A percentile compares a stretch with the other conserved stretches of the same genome.
phyloP scores from a whole-genome alignment of 2,329 filamentous ascomycete species.

The Hirsutella minnesotensis region DNA sequence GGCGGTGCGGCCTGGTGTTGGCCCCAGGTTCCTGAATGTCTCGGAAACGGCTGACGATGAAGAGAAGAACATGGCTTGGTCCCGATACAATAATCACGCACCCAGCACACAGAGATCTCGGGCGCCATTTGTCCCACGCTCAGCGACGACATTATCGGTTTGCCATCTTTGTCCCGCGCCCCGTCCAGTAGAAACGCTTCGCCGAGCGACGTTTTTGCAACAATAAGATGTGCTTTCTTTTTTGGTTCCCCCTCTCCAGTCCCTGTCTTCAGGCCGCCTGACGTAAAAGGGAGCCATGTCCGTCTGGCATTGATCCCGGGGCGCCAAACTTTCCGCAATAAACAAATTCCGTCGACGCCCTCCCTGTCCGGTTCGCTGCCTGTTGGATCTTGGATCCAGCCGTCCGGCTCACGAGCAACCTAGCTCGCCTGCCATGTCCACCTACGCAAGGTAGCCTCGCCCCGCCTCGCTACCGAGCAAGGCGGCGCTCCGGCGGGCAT shows the following conservation, averaged over 20 bases:
- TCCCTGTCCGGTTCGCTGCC: not conserved
- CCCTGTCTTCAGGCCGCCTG: not conserved
- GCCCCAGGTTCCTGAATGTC: slow-evolving; percentile 9
- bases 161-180: not conserved
- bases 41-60: slow-evolving; percentile 3
- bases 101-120: too few relatives aligned
- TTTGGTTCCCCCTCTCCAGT: not conserved
- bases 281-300: not conserved
- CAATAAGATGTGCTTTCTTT: not conserved
- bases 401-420: not conserved
- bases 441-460: slow-evolving; percentile 49
- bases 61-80: not conserved
- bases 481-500: slow-evolving; percentile 65
- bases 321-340: slow-evolving; percentile 1
- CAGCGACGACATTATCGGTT: too few relatives aligned
- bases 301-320: slow-evolving; percentile 2
- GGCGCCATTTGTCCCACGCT: too few relatives aligned
- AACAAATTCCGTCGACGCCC: not conserved
- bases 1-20: not conserved
- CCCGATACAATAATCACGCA: not conserved
- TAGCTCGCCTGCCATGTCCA: not conserved
- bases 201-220: not conserved
- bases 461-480: slow-evolving; percentile 53
- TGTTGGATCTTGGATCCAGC: too few relatives aligned
- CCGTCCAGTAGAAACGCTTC: not conserved